Evolutionary conservation across 129 eudicot genomes (phyloP).

Genomic region (Flaveria sonorensis): DNA sequence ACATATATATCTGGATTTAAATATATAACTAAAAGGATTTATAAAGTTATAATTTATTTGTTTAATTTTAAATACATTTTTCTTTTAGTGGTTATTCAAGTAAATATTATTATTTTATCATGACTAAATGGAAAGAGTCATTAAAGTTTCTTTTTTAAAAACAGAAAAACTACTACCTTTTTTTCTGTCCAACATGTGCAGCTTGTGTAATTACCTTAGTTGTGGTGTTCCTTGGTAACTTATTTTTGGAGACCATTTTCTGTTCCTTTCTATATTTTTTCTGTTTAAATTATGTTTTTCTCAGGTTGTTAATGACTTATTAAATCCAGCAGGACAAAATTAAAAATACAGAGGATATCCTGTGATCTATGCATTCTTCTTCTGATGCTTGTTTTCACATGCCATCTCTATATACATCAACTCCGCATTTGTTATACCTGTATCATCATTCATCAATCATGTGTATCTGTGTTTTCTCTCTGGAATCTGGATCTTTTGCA

Average conservation of each 20-base stretch:
- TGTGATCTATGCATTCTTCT: slow-evolving; percentile 41
- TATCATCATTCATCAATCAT: not conserved
- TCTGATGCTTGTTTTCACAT: slow-evolving; percentile 19
- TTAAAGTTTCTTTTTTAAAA: not conserved
- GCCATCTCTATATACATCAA: not conserved
- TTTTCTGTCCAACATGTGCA: slow-evolving; percentile 4
- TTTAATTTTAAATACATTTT: not conserved
- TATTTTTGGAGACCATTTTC: slow-evolving; percentile 11
- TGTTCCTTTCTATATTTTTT: not conserved
- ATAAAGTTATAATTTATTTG: not conserved
- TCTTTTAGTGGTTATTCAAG: not conserved
- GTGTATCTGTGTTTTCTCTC: not conserved
- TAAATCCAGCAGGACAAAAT: slow-evolving; percentile 96
- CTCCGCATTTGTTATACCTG: slow-evolving; percentile 9
- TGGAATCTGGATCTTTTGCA: not conserved
- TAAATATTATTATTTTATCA: not conserved
- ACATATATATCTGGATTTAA: not conserved
- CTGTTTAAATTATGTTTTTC: slow-evolving; percentile 18
- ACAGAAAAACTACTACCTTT: not conserved
- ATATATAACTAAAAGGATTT: not conserved
- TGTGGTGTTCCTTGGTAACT: slow-evolving; percentile 11
- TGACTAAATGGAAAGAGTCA: not conserved
- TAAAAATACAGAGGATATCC: slow-evolving; percentile 84
- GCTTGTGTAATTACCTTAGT: slow-evolving; percentile 18
- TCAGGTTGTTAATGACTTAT: slow-evolving; percentile 95